Conservation (phyloP, 2,329 filamentous ascomycete species). For the Beauveria varroae region DNA sequence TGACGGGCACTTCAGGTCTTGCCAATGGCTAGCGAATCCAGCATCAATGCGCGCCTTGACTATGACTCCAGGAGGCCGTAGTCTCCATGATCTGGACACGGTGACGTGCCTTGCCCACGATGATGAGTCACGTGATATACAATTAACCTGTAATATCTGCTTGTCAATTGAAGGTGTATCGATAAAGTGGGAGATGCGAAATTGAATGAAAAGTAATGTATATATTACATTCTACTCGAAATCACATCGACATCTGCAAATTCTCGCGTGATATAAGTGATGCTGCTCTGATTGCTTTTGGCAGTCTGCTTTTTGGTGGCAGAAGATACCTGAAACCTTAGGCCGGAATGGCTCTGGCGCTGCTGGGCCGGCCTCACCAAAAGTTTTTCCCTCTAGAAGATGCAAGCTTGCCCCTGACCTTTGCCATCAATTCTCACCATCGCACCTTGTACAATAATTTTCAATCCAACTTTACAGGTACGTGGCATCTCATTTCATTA, state of each 20-base stretch:
- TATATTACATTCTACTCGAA: not conserved
- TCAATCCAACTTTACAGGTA: not conserved
- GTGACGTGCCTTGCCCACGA: conserved; percentile 6
- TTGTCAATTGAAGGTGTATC: not conserved
- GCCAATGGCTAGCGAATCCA: conserved; percentile 1
- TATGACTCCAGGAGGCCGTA: conserved; percentile 4
- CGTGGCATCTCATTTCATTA: not conserved
- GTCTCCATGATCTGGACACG: conserved; percentile 10
- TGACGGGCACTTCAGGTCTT: not conserved
- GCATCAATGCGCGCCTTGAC: not conserved
- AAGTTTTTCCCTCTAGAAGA: conserved; percentile 20
- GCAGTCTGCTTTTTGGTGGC: not conserved
- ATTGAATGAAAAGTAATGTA: not conserved
- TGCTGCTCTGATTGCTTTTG: not conserved
- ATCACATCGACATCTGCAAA: not conserved
- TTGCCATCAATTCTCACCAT: not conserved
- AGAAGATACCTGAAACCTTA: conserved; percentile 27
- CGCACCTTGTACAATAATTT: conserved; percentile 8
- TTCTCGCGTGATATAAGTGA: not conserved
- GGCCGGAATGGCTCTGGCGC: conserved; percentile 19
- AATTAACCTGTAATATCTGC: not conserved
- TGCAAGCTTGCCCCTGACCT: conserved; percentile 15
- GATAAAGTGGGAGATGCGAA: too few species aligned
- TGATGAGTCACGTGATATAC: conserved; percentile 4
- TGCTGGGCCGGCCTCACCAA: conserved; percentile 15